Percentiles rank a stretch among this genome's conserved stretches.
These are phyloP conservation scores for Coprinellus micaceus DNA, from an alignment of 768 basidiomycete genomes.

Conservation along the genomic window DNA sequence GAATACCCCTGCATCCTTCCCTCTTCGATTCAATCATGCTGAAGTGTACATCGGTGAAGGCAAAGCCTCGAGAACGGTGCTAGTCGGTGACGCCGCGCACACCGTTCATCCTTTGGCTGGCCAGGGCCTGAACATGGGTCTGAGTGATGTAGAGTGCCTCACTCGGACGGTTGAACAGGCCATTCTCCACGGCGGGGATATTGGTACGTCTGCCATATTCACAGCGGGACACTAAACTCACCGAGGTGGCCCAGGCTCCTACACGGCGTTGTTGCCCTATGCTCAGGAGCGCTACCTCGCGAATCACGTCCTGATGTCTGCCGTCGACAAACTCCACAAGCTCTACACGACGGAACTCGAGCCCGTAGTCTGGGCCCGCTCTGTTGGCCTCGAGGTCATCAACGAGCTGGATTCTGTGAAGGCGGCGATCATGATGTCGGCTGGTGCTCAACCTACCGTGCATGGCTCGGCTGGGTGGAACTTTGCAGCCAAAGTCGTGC, in stretches of 20 bases:
- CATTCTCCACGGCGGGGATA: conserved; percentile 66
- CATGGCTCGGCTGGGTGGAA: conserved; percentile 26
- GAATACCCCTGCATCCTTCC: conserved; percentile 83
- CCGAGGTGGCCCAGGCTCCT: conserved; percentile 48
- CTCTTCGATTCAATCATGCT: conserved; percentile 81
- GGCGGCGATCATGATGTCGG: conserved; percentile 76
- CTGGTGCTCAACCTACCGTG: conserved; percentile 41
- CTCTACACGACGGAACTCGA: conserved; percentile 67
- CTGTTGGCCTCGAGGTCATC: conserved; percentile 83
- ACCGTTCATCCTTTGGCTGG: conserved; percentile 93
- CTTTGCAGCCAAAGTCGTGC: conserved; percentile 42
- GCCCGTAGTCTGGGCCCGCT: conserved; percentile 82
- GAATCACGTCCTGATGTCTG: conserved; percentile 83
- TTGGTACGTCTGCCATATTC: conserved; percentile 51
- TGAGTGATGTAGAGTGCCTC: conserved; percentile 79
- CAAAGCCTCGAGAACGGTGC: conserved; percentile 63
- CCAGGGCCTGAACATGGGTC: conserved; percentile 92
- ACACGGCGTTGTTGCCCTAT: conserved; percentile 73
- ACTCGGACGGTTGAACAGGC: conserved; percentile 59
- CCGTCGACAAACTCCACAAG: conserved; percentile 87
- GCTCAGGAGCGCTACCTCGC: conserved; percentile 75
- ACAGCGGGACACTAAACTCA: not conserved
- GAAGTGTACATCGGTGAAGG: conserved; percentile 82
- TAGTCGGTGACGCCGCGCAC: conserved; percentile 96
- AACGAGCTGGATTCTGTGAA: conserved; percentile 88